phyloP scores from a whole-genome alignment of 805 yeast genomes.

The Saturnispora ahearnii region DNA sequence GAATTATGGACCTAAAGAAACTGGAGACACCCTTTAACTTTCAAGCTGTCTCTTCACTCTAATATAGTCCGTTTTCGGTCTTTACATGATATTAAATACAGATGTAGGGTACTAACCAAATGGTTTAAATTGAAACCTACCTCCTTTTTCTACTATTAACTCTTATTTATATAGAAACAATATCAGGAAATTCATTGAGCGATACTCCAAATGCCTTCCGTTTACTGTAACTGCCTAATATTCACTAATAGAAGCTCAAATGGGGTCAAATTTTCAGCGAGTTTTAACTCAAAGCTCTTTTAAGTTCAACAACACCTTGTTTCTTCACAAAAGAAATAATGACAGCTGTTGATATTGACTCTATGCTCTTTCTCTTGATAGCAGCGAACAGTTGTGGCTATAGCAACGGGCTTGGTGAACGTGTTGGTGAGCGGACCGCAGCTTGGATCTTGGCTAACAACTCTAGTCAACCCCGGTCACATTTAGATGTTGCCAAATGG shows the following conservation, averaged over 20 bases:
- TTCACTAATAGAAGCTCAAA: background rate
- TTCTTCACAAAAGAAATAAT: background rate
- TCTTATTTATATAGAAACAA: too few relatives aligned
- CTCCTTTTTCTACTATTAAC: too few relatives aligned
- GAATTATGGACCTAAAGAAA: background rate
- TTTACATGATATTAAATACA: too few relatives aligned
- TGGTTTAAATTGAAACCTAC: too few relatives aligned
- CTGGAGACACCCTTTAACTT: background rate
- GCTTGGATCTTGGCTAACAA: slow-evolving; percentile 37
- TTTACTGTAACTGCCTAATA: too few relatives aligned
- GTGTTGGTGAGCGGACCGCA: slow-evolving; percentile 14
- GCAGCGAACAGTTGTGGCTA: background rate
- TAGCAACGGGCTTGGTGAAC: slow-evolving; percentile 12
- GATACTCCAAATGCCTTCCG: too few relatives aligned
- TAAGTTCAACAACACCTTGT: background rate
- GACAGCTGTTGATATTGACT: background rate
- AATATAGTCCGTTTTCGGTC: too few relatives aligned
- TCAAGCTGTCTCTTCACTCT: too few relatives aligned
- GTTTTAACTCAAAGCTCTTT: background rate
- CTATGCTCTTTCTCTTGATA: background rate
- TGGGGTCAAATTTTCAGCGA: background rate
- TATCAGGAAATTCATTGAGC: too few relatives aligned
- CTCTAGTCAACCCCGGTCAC: slow-evolving; percentile 10
- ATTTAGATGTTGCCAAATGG: slow-evolving; percentile 81
- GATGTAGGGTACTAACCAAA: too few relatives aligned